Base-by-base conservation (phyloP, 2,329 filamentous ascomycete species). In the Curvularia lunata region DNA sequence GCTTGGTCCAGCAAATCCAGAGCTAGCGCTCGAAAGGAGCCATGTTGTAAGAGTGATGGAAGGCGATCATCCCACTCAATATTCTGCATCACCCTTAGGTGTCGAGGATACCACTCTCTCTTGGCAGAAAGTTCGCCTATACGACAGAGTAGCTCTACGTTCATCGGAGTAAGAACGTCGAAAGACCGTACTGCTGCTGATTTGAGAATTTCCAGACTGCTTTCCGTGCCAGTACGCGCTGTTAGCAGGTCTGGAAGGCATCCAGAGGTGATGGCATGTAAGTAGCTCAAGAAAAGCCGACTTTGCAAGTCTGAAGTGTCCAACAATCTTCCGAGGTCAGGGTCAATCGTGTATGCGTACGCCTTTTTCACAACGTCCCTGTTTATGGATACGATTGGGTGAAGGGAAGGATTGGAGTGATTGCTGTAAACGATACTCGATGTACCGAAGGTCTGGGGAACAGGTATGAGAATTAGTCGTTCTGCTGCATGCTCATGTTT, bases 211-310 rank as follows among this genome's bases (percentile, higher is more conserved):
- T 66, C 61, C 0, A 88, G 63, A 0, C 84, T 83, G 45, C 83
- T 70, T 60, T 88, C 85, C 0, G 83, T 85, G 0, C 86, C 86
- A 0, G 84, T 88, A 5, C 72, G 69, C 0, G 64, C 46, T 0
- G 81, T 84, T 0, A 87, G 73, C 0, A 71, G 72, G 61, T 88
- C 85, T 0, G 81, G 80, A 0, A 85, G 69, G 25, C 78, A 83
- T 48, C 80, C 78, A 0, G 84, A 83, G 0, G 85, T 88, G 0
- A 86, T 54, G 0, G 81, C 84, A 59, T 88, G 85, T 0, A 88
- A 68, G 27, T 83, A 82, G 8, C 56, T 75, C 0, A 85, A 72
- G 18, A 81, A 78, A 0, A 89, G 72, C 50, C 82, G 84, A 67
- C 83, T 84, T 10, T 81, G 77, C 0, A 86, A 46, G 12, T 74